Conservation (phyloP, 1,139 yeast genomes). For the Eremothecium sinecaudum region DNA sequence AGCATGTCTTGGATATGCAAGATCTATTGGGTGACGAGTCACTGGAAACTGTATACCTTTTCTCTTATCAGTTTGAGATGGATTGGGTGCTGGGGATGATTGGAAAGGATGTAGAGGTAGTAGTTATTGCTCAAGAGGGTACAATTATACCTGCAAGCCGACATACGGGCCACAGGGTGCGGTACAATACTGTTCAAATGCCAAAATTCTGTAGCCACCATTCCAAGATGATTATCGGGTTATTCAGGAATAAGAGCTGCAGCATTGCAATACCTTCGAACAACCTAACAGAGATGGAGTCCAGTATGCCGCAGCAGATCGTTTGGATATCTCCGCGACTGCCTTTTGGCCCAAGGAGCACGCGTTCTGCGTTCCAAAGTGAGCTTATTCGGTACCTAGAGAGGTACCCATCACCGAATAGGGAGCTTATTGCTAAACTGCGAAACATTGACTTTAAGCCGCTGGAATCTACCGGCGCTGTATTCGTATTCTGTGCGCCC, state of each 20-base stretch:
- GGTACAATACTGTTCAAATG: constrained; percentile 17
- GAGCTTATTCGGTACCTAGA: constrained; percentile 39
- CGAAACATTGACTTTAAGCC: constrained; percentile 36
- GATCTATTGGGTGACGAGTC: constrained; percentile 24
- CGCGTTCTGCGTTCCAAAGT: constrained; percentile 30
- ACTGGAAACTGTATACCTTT: constrained; percentile 22
- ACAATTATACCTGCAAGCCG: constrained; percentile 21
- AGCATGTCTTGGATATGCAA: constrained; percentile 18
- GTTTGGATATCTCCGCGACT: constrained; percentile 48
- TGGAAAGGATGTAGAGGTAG: constrained; percentile 14
- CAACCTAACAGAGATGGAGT: constrained; percentile 48
- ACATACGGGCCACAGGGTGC: neutral
- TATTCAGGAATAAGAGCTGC: constrained; percentile 36
- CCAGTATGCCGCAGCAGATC: constrained; percentile 52
- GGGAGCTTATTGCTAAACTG: constrained; percentile 30
- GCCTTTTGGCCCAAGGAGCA: neutral
- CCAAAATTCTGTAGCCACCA: constrained; percentile 44
- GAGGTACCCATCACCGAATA: constrained; percentile 32
- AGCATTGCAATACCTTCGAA: constrained; percentile 53
- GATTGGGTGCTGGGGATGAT: constrained; percentile 24
- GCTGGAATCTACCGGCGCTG: constrained; percentile 35
- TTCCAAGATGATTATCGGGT: constrained; percentile 56
- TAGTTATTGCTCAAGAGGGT: constrained; percentile 28
- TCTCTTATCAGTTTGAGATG: constrained; percentile 31
- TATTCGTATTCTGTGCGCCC: constrained; percentile 52